phyloP scores from a whole-genome alignment of 225 moss, liverwort and hornwort species.

The Ulota crispa region DNA sequence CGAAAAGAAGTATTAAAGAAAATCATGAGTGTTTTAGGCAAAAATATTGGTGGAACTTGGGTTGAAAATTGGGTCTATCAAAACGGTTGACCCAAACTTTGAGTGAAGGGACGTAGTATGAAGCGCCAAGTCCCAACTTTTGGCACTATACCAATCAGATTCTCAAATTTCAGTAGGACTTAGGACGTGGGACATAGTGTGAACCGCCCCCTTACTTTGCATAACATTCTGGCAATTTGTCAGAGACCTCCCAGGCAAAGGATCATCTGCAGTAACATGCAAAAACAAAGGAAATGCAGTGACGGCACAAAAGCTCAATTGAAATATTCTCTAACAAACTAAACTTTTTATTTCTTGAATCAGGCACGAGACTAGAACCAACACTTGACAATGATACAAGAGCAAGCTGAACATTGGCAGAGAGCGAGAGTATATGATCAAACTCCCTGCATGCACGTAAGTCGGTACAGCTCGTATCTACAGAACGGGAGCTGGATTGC shows the following conservation, averaged over 20 bases:
- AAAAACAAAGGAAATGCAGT: neutral
- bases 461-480: neutral
- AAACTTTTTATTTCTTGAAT: constrained; percentile 5
- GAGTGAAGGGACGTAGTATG: too few relatives aligned
- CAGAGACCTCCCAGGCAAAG: neutral
- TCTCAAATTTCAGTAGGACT: too few relatives aligned
- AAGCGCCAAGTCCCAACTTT: too few relatives aligned
- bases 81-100: too few relatives aligned
- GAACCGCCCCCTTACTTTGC: neutral
- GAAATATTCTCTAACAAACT: neutral
- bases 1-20: too few relatives aligned
- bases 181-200: too few relatives aligned
- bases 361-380: neutral
- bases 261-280: neutral
- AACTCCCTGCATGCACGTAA: neutral
- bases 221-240: neutral
- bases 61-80: too few relatives aligned
- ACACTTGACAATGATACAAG: constrained; percentile 4
- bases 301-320: neutral
- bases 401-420: neutral
- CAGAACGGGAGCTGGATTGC: neutral
- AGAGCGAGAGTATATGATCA: neutral
- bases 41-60: too few relatives aligned
- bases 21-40: too few relatives aligned
- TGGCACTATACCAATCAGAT: too few relatives aligned